Percentiles rank a stretch among this genome's conserved stretches.
These are phyloP conservation scores for Sphaerulina vaccinii DNA, from an alignment of 2,329 filamentous ascomycete genomes.

Conservation along the genomic window DNA sequence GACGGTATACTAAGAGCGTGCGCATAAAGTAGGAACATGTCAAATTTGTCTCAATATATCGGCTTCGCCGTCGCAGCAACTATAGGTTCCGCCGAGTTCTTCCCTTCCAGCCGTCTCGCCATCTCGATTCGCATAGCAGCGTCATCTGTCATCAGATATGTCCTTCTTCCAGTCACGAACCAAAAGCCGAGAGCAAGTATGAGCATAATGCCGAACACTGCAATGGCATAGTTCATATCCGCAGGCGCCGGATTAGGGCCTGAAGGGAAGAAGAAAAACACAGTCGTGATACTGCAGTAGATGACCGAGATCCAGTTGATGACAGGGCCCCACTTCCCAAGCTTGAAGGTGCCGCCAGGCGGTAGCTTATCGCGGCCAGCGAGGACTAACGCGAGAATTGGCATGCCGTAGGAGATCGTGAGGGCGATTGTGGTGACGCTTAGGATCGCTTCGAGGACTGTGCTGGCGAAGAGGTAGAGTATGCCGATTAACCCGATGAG, in stretches of 20 bases:
- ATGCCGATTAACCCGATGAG: conserved; percentile 52
- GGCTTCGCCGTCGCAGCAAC: background rate
- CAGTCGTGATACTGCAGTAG: conserved; percentile 53
- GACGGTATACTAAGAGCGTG: no score
- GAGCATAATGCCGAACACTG: conserved; percentile 57
- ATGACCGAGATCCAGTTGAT: conserved; percentile 48
- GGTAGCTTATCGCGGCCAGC: conserved; percentile 56
- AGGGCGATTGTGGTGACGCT: conserved; percentile 45
- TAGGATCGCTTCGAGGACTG: conserved; percentile 46
- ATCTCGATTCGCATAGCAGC: conserved; percentile 26
- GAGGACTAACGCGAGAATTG: conserved; percentile 39
- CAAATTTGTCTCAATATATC: background rate
- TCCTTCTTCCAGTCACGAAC: conserved; percentile 48
- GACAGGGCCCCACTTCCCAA: conserved; percentile 41
- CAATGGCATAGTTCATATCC: conserved; percentile 61
- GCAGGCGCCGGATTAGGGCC: conserved; percentile 45
- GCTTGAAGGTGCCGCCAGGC: conserved; percentile 42
- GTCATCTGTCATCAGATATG: conserved; percentile 35
- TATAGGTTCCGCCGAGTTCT: background rate
- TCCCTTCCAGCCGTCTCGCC: conserved; percentile 19
- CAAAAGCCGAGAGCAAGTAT: conserved; percentile 53
- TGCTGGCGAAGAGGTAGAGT: conserved; percentile 42
- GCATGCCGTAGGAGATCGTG: conserved; percentile 45
- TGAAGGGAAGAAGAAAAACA: conserved; percentile 57
- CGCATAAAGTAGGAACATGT: background rate